Evolutionary conservation across 495 filamentous ascomycete genomes (phyloP), one percentile per base, ranked within the genome.

Genomic region (Penicillium pulvis): DNA sequence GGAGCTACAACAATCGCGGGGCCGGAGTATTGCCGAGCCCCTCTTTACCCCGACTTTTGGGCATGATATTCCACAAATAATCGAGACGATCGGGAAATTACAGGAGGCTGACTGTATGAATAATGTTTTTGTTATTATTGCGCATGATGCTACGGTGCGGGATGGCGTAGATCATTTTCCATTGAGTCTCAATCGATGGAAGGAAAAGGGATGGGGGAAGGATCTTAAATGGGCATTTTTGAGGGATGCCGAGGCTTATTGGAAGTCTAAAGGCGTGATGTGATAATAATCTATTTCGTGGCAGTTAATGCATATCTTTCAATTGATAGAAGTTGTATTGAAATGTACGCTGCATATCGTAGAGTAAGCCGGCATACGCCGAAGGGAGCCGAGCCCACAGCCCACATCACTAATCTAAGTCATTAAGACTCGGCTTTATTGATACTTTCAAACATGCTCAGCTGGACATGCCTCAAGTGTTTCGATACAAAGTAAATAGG

Each of bases 101-200:
- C 74, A 79, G 58, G 75, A 80, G 55, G 55, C 71, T 1, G 85
- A 87, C 56, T 79, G 75, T 5, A 58, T 74, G 10, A 77, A 82
- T 5, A 77, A 83, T 49, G 67, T 87, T 2, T 64, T 87, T 14
- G 67, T 85, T 4, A 67, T 80, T 1, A 72, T 82, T 17, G 80
- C 84, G 20, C 85, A 85, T 60, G 81, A 85, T 58, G 65, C 71
- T 26, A 69, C 68, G 26, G 17, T 86, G 26, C 33, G 74, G 20
- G 72, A 75, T 36, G 69, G 76, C 1, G 65, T 80, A 0, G 80
- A 82, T 6, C 77, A 81, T 57, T 84, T 79, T 45, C 83, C 83
- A 6, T 61, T 69, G 51, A 74, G 53, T n/a, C 71, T 78, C 6
- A 83, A 85, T 65, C 68, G 65, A 2, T 87, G 80, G 68, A 66